Base-by-base conservation (phyloP, 2,329 filamentous ascomycete genomes). In the Alternaria postmessia region DNA sequence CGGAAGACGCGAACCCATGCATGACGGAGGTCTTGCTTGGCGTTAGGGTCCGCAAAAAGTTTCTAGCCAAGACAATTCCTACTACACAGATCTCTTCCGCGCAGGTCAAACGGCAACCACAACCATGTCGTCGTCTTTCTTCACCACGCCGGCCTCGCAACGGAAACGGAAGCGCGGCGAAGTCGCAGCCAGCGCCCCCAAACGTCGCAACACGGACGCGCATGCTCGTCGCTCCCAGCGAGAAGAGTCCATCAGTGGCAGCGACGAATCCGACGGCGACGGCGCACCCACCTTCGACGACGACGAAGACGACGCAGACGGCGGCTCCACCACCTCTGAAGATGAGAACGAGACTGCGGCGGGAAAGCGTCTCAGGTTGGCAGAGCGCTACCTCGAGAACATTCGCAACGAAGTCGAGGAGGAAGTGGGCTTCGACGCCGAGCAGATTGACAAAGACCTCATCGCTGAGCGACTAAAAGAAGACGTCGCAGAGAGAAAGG, bases 341-440 rank as follows among this genome's bases (percentile, higher is more conserved):
- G 88, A 88, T 62, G 91, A 93, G 63, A 88, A 87, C 65, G 94
- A 98, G 82, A 98, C 95, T 22, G 93, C 91, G 1, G 94, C 93
- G 36, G 93, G 97, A 75, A 90, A 92, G 78, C 87, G 95, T 70
- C 81, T 97, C 72, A 88, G 92, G 66, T 86, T 99, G 28, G 95
- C 95, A 30, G 93, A 98, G 81, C 89, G 92, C 72, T 98, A 99
- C 78, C 86, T 99, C 55, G 91, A 97, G 55, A 97, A 96, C 75
- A 89, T 97, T 63, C 88, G 91, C 72, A 87, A 91, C 72, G 91
- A 97, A 69, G 80, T 83, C 26, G 78, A 84, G 59, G 90, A 96
- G 69, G 91, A 93, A 65, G 86, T 86, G 54, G 95, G 93, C 39
- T 99, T 98, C 74, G 93, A 99, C 80, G 95, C 95, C 7, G 93